phyloP scores from a whole-genome alignment of 148 eudicot species.

The Vaccinium macrocarpon region DNA sequence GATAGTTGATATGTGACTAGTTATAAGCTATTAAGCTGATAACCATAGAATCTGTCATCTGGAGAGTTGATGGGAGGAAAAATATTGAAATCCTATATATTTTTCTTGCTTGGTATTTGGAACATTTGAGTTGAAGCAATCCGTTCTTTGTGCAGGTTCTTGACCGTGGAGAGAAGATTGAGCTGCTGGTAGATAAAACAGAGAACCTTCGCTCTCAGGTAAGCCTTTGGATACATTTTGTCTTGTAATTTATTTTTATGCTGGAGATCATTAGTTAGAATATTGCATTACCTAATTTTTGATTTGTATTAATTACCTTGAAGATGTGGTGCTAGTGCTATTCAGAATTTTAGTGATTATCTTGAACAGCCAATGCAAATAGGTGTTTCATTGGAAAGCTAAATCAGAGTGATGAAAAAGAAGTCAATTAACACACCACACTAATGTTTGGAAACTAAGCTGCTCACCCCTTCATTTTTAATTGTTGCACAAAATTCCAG shows the following conservation, averaged over 20 bases:
- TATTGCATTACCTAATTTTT: neutral
- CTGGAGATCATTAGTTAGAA: neutral
- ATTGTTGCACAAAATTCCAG: neutral
- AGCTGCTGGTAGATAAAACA: conserved; percentile 31
- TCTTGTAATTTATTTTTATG: neutral
- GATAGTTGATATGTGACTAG: neutral
- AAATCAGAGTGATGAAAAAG: neutral
- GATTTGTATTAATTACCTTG: neutral
- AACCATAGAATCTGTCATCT: neutral
- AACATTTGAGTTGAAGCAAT: conserved; percentile 7
- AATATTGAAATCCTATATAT: neutral
- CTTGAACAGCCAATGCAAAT: neutral
- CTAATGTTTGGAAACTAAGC: neutral
- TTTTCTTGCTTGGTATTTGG: neutral
- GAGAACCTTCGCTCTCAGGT: conserved; percentile 33
- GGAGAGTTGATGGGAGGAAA: neutral
- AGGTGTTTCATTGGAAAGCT: neutral
- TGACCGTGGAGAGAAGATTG: conserved; percentile 36
- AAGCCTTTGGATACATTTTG: neutral
- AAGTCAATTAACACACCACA: neutral
- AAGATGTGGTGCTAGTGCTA: neutral
- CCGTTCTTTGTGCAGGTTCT: conserved; percentile 21
- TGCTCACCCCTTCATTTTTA: neutral
- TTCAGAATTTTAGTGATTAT: neutral
- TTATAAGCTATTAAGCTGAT: neutral